Evolutionary conservation across 2,329 filamentous ascomycete species (phyloP).

Genomic region (Karstenula rhodostoma): DNA sequence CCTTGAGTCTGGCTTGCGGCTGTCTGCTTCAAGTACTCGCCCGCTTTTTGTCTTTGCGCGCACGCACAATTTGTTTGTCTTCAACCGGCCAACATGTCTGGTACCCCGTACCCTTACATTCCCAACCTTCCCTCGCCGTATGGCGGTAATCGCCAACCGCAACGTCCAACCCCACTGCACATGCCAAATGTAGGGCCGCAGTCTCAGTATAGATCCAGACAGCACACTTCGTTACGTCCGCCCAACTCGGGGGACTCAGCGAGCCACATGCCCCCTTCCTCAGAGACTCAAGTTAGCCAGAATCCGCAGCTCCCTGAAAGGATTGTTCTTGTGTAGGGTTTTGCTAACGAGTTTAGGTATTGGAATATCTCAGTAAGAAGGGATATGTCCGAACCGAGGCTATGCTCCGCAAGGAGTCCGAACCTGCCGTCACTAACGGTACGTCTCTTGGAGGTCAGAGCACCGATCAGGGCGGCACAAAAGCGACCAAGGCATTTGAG

Average conservation of each 20-base stretch:
- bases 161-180: not conserved
- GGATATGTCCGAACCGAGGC: slow-evolving; percentile 93
- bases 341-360: slow-evolving; percentile 64
- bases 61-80: not conserved
- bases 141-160: not conserved
- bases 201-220: not conserved
- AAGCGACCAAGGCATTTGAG: slow-evolving; percentile 78
- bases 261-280: not conserved
- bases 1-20: not conserved
- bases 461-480: slow-evolving; percentile 75
- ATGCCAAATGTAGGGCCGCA: slow-evolving; percentile 6
- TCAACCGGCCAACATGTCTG: not conserved
- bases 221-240: not conserved
- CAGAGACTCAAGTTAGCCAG: slow-evolving; percentile 4
- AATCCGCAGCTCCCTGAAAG: slow-evolving; percentile 1
- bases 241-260: not conserved
- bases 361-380: slow-evolving; percentile 95
- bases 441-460: slow-evolving; percentile 72
- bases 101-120: not conserved
- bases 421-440: slow-evolving; percentile 84
- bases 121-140: not conserved
- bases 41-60: slow-evolving; percentile 1
- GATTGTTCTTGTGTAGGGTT: not conserved
- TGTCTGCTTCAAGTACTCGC: not conserved
- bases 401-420: slow-evolving; percentile 88